Evolutionary conservation across 306 rosid genomes (phyloP).

Genomic region (Prunus armeniaca): DNA sequence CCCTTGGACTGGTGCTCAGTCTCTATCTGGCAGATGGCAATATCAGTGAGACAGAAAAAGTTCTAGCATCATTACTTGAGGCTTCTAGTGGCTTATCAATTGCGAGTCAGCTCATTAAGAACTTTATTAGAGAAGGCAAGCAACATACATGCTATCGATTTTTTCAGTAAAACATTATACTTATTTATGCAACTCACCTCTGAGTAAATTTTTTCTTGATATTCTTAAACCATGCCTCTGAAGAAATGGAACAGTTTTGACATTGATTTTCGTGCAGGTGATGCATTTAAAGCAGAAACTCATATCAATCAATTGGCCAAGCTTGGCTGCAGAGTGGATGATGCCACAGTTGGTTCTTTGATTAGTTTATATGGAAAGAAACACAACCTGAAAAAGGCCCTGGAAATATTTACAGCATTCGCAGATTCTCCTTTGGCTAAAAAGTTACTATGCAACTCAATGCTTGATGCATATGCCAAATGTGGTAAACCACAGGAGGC

Average conservation of each 20-base stretch:
- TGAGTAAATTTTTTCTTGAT: slow-evolving; percentile 6
- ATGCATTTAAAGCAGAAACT: slow-evolving; percentile 65
- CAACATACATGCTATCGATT: not conserved
- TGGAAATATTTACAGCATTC: slow-evolving; percentile 60
- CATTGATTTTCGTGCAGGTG: slow-evolving; percentile 52
- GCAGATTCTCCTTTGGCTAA: slow-evolving; percentile 39
- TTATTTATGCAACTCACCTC: not conserved
- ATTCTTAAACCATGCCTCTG: slow-evolving; percentile 20
- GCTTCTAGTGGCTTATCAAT: slow-evolving; percentile 45
- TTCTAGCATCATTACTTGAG: slow-evolving; percentile 49
- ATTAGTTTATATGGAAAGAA: slow-evolving; percentile 69
- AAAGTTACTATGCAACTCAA: slow-evolving; percentile 50
- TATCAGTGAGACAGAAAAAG: slow-evolving; percentile 34
- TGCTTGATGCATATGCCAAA: slow-evolving; percentile 81
- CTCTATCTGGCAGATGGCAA: slow-evolving; percentile 53
- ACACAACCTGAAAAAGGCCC: slow-evolving; percentile 61
- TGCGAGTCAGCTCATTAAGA: slow-evolving; percentile 44
- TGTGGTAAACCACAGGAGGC: slow-evolving; percentile 76
- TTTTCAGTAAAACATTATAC: not conserved
- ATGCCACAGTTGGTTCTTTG: slow-evolving; percentile 55
- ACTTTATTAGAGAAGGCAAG: slow-evolving; percentile 69
- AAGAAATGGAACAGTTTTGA: slow-evolving; percentile 3
- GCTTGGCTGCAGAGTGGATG: slow-evolving; percentile 52
- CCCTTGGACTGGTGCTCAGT: slow-evolving; percentile 66
- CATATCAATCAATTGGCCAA: slow-evolving; percentile 41